Base-by-base conservation (phyloP, 2,329 filamentous ascomycete species). In the Fusarium pseudonygamai region DNA sequence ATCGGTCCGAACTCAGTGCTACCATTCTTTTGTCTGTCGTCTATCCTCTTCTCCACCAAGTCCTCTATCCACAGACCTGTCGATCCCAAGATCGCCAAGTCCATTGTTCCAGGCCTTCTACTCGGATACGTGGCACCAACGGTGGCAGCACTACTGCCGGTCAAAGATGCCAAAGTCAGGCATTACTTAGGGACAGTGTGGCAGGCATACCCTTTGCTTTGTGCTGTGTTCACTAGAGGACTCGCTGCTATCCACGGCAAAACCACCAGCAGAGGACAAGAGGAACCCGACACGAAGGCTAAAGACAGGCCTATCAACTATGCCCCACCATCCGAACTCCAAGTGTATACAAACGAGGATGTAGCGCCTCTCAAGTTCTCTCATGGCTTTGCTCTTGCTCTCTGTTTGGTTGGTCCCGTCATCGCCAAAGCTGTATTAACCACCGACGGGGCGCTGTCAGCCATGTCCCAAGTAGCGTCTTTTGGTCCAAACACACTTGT, bases 181-280 rank as follows among this genome's bases (percentile, higher is more conserved):
- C 50, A 26, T 2, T 37, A 6, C 0, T 20, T 13, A 3, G n/a
- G 24, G 6, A 0, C 4, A 8, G 1, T n/a, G 1, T 53, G 50
- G 50, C 50, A 37, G 2, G 34, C 34, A 14, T 37, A n/a, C 11
- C 50, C 34, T 13, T 16, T 53, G 0, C 34, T 53, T n/a, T 28
- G 34, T 10, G 4, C 14, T 1, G 14, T 5, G 3, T 37, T 53
- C 10, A 7, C 50, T 5, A 22, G n/a, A 18, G 50, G 50, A 13
- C 18, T 53, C 0, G 34, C 34, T 22, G 7, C 24, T 22, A 7
- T 28, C 13, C 18, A 18, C 2, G 1, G 3, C 14, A 26, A 12
- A 24, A 5, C 3, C 3, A 1, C 10, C 13, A n/a, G 6, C 0
- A 16, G 6, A 6, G 14, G 10, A 28, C 5, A 12, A 2, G 2